phyloP scores from a whole-genome alignment of 768 basidiomycete genomes.

The Leccinum longicurvipes region DNA sequence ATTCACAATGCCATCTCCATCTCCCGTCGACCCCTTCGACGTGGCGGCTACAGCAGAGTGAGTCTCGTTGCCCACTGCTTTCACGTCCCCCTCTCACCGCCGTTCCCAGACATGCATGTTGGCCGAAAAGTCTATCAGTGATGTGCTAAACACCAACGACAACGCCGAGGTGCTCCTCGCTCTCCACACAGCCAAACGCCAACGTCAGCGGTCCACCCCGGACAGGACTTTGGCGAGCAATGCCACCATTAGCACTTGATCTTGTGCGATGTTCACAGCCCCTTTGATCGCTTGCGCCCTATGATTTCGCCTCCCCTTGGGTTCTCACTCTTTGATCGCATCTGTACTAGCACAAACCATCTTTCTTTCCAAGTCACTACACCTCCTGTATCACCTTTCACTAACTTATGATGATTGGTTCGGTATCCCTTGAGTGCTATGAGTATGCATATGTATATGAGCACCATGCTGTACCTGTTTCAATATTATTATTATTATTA shows the following conservation, averaged over 20 bases:
- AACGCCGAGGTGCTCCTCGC: slow-evolving; percentile 63
- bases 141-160: slow-evolving; percentile 66
- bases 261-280: background rate
- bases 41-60: slow-evolving; percentile 53
- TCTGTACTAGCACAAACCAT: slow-evolving; percentile 22
- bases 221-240: slow-evolving; percentile 13
- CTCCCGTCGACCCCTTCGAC: slow-evolving; percentile 59
- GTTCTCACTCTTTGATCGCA: slow-evolving; percentile 10
- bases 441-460: slow-evolving; percentile 7
- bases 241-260: slow-evolving; percentile 27
- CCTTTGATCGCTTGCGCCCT: background rate
- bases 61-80: slow-evolving; percentile 15
- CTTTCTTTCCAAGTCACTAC: background rate
- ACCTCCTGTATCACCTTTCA: slow-evolving; percentile 19
- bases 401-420: slow-evolving; percentile 18
- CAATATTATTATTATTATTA: background rate
- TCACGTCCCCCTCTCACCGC: background rate
- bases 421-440: background rate
- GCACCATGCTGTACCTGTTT: background rate
- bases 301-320: background rate
- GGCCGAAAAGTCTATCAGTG: slow-evolving; percentile 66
- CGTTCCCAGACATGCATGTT: slow-evolving; percentile 58
- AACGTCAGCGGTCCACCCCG: slow-evolving; percentile 12
- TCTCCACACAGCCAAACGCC: slow-evolving; percentile 45
- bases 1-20: slow-evolving; percentile 79